Percentiles rank a stretch among this genome's conserved stretches.
Conservation (phyloP, 257 asterid genomes). For the Gynochthodes officinalis region DNA sequence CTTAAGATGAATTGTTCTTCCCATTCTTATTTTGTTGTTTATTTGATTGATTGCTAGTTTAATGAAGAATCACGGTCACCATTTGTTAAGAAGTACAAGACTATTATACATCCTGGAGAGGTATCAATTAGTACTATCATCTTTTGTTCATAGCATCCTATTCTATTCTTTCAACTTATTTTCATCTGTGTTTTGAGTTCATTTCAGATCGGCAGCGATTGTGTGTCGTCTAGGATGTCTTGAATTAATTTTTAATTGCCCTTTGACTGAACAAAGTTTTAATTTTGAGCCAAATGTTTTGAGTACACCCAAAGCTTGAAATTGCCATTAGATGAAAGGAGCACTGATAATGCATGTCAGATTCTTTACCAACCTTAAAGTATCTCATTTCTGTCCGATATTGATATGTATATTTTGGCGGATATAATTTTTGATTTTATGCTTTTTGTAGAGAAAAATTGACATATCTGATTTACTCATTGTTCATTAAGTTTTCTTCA, state of each 20-base stretch:
- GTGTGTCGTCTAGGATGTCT: background rate
- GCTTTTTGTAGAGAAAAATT: too few species aligned
- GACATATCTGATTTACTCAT: background rate
- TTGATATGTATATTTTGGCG: background rate
- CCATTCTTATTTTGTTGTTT: conserved; percentile 16
- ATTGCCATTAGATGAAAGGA: background rate
- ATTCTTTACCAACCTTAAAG: background rate
- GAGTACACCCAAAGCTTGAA: background rate
- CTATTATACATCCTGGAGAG: conserved; percentile 99
- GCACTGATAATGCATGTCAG: background rate
- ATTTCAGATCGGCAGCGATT: background rate
- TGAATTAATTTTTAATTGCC: background rate
- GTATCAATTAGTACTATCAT: conserved; percentile 30
- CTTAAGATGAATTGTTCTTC: background rate
- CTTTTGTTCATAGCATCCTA: background rate
- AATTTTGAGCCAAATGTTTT: background rate
- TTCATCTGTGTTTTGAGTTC: background rate
- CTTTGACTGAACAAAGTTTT: background rate
- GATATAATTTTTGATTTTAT: too few species aligned
- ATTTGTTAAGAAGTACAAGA: conserved; percentile 88
- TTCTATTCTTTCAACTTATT: background rate
- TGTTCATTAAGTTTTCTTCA: background rate
- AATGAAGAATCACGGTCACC: conserved; percentile 98
- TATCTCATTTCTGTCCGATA: background rate
- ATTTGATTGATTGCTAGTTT: conserved; percentile 50